Conservation (phyloP, 306 rosid genomes). For the Calophaca sinica region DNA sequence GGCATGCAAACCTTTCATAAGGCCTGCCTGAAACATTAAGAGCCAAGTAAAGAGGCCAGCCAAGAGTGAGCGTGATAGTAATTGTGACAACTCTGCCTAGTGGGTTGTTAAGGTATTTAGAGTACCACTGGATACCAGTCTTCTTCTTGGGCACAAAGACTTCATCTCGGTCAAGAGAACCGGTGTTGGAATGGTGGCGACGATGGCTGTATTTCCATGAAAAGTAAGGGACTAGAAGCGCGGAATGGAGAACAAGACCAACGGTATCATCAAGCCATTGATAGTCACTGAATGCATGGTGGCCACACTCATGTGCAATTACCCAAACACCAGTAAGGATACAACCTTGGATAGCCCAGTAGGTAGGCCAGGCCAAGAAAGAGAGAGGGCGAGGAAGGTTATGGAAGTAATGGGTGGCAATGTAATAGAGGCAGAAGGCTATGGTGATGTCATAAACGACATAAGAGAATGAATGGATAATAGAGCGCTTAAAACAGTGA, state of each 20-base stretch:
- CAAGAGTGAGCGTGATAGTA: conserved; percentile 69
- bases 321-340: conserved; percentile 97
- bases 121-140: conserved; percentile 60
- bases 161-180: conserved; percentile 88
- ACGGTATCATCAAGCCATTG: conserved; percentile 94
- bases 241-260: conserved; percentile 87
- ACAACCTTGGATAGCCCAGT: conserved; percentile 79
- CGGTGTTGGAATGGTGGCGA: conserved; percentile 93
- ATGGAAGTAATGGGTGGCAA: conserved; percentile 69
- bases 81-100: conserved; percentile 71
- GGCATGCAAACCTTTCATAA: conserved; percentile 83
- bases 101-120: conserved; percentile 85
- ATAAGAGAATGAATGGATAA: conserved; percentile 75
- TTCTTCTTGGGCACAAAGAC: conserved; percentile 90
- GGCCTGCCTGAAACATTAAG: conserved; percentile 93
- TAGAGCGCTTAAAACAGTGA: conserved; percentile 83
- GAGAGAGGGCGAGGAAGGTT: conserved; percentile 57
- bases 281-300: conserved; percentile 95
- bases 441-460: conserved; percentile 67
- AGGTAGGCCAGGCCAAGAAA: conserved; percentile 74
- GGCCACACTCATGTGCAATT: conserved; percentile 96
- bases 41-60: conserved; percentile 90
- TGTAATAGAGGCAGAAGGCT: conserved; percentile 60
- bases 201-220: conserved; percentile 99
- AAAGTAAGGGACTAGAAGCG: conserved; percentile 91